Base-by-base conservation (phyloP, 768 basidiomycete species). In the Mycena venus region DNA sequence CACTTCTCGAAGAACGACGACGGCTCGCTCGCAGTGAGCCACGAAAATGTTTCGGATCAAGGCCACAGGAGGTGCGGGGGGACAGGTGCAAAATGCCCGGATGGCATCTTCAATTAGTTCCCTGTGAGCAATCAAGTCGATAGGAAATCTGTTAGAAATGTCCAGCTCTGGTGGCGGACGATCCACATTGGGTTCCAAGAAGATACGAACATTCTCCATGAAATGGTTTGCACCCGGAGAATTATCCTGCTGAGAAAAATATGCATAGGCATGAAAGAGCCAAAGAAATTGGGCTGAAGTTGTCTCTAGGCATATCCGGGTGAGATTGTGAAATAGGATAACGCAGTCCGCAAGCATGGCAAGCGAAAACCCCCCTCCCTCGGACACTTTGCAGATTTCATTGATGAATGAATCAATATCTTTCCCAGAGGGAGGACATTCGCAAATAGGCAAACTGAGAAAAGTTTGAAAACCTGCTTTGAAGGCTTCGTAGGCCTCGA, bases 221-320 rank as follows among this genome's bases (percentile, higher is more conserved):
- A 17, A 56, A n/a, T 7, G 4, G 11, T 32, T 21, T 4, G 6
- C 5, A 17, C 19, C 15, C 4, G 47, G 31, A 31, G 21, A 10
- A 21, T 36, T 12, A 42, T 47, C 12, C 14, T 44, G 27, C 11
- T 32, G 25, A 15, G 23, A 9, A 29, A 69, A 27, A 49, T 70
- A 70, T 2, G n/a, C 55, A 58, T 49, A 53, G 3, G 55, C 68
- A 53, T 70, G 12, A 23, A 74, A 25, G 21, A 74, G n/a, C 15
- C 17, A 17, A 19, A 74, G 62, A 23, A 74, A 69, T 64, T 56
- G 51, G n/a, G 34, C 12, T 2, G 58, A 31, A 21, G 49, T 44
- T 10, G 47, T 4, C 2, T 51, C 4, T 3, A n/a, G 65, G 17
- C 42, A 62, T 17, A 29, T 23, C 2, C n/a, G 38, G 2, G 65